These are phyloP conservation scores for Neofusicoccum umdonicola DNA, from an alignment of 2,329 filamentous ascomycete species.

Conservation along the genomic window DNA sequence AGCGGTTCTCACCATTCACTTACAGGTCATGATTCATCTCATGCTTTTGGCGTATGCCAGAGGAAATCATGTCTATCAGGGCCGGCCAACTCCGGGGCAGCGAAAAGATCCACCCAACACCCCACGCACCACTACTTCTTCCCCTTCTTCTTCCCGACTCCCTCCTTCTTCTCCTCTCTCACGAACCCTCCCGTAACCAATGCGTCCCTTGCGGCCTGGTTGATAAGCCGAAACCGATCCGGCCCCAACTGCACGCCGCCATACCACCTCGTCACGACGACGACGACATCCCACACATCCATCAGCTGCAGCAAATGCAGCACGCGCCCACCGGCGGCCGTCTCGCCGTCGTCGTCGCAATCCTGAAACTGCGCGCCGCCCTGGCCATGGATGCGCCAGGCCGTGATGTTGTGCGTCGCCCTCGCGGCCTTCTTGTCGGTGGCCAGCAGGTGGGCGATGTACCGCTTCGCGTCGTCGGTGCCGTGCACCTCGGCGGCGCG, in stretches of 20 bases:
- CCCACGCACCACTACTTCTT: neutral
- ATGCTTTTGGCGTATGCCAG: too few species aligned
- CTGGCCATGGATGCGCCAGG: constrained; percentile 74
- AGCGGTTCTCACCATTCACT: too few species aligned
- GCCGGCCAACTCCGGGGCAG: too few species aligned
- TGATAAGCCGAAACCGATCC: constrained; percentile 86
- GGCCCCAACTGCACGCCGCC: constrained; percentile 87
- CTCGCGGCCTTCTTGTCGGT: constrained; percentile 81
- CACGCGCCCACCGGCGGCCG: constrained; percentile 80
- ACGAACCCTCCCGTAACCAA: constrained; percentile 74
- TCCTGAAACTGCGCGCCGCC: constrained; percentile 70
- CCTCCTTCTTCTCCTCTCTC: constrained; percentile 47
- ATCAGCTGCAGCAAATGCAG: constrained; percentile 92
- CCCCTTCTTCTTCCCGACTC: constrained; percentile 34
- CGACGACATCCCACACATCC: constrained; percentile 88
- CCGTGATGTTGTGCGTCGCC: constrained; percentile 93
- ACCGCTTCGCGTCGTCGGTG: constrained; percentile 67
- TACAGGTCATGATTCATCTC: too few species aligned
- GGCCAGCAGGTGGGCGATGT: constrained; percentile 71
- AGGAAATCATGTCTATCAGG: too few species aligned
- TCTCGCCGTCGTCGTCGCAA: constrained; percentile 94
- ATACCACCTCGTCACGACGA: constrained; percentile 94
- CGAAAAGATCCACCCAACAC: too few species aligned
- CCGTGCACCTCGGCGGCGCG: constrained; percentile 69
- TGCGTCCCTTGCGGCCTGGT: constrained; percentile 78